Base-by-base conservation (phyloP, 140 eudicot genomes). In the Flaveria floridana region DNA sequence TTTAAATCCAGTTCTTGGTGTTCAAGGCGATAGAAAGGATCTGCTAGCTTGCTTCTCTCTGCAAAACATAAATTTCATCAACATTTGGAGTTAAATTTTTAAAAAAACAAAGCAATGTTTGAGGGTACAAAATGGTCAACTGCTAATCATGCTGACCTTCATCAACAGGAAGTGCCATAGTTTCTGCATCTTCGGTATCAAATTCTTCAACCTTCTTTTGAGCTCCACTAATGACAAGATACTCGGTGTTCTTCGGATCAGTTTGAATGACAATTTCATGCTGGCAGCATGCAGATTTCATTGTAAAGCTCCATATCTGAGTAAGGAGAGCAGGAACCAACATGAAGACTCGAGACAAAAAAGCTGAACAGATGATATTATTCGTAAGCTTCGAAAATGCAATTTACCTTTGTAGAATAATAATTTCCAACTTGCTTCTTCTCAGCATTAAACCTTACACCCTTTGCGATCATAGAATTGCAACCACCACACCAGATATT, bases 401-500 rank as follows among this genome's bases (percentile, higher is more conserved):
- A 58, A 44, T 44, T 55, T 78, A 87, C 96, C 89, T 89, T 89
- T 13, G 98, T 92, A 21, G 98, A 92, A 81, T 89, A 92, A 67
- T 92, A 92, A 81, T 92, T 92, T 51, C 96, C 98, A 2, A 92
- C 98, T 92, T 92, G 96, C 82, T 89, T 92, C 81, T 92, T 92
- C 89, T 92, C 98, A 25, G 98, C 98, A 81, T 92, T 92, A 80
- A 92, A 92, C 70, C 98, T 64, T 26, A 92, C 98, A 86, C 98
- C 98, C 77, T 92, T 89, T 25, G 95, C 98, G 65, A 92, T 92
- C 98, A 92, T 92, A 79, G 98, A 87, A 76, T 83, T 88, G 70
- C 98, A 92, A 58, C 98, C 96, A 63, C 91, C 98, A 76, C 98
- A 92, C 98, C 96, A 92, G 39, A 92, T 86, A 78, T 92, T 86